Evolutionary conservation across 192 early-diverging fungal genomes (phyloP), one percentile per base, ranked within the genome.

Genomic region (Spizellomyces sp.): DNA sequence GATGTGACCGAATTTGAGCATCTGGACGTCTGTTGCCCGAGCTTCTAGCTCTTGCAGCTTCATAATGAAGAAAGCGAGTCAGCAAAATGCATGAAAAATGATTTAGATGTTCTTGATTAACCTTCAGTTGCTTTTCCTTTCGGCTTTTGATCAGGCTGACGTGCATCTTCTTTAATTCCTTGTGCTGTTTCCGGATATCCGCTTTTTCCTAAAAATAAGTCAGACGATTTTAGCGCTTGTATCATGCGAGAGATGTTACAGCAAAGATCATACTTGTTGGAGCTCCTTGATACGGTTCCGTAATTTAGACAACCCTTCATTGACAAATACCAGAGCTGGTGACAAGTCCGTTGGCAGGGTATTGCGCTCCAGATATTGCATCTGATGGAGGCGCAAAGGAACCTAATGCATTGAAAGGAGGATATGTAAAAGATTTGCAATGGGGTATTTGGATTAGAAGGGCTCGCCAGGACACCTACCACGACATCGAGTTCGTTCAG

Each of bases 1-100:
- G 12, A 80, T 83, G 62, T 83, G 78, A 6, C 87, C 87, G 73
- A 89, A 89, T 69, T 89, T 89, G 45, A 89, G 81, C 84, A 87
- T 88, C 71, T 89, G 87, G 9, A 88, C 87, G 64, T 89, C 86
- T 8, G 55, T 60, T 41, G 84, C 79, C 5, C 80, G 79, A 8
- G 64, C 78, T 22, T 81, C 79, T 10, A 88, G 74, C 14, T 86
- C 87, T 36, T 75, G 76, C 19, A 87, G 75, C 81, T 83, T 57
- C 10, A 36, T 19, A 62, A 41, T n/a, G 6, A 9, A 15, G 50
- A 57, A 8, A 17, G 9, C 45, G 22, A 14, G 59, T 61, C 12
- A 3, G 27, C 27, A 36, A 36, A 36, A 36, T 36, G 27, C 27
- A 36, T 36, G 27, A 3, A 36, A 36, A 36, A 36, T 36, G 27